Base-by-base conservation (phyloP, 108 stramenopile genomes). In the Mediolabrus comicus region DNA sequence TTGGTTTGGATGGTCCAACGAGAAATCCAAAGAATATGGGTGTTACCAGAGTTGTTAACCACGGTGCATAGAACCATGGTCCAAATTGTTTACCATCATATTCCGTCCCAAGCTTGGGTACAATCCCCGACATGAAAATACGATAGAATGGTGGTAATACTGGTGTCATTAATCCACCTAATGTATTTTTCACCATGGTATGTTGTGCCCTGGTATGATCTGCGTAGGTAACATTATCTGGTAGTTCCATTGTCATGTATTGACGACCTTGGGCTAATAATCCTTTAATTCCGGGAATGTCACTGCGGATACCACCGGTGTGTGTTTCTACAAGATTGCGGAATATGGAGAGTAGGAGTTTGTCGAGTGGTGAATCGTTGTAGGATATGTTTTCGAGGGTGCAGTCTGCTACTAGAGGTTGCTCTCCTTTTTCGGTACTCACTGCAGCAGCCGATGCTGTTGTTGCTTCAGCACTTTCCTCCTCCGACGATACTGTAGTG, bases 21-120 rank as follows among this genome's bases (percentile, higher is more conserved):
- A 95, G 75, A 60, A 91, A 92, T 11, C 86, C 89, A 79, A 95
- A 92, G 67, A 96, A 93, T 11, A 86, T 77, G n/a, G 95, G 95
- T n/a, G 95, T 92, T 3, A 96, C 88, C 35, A 93, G 54, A 6
- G 87, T 83, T 16, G 95, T 96, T 33, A 96, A 67, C 61, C 64
- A 91, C 2, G 92, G 95, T 9, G 95, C 92, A 55, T 94, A 94
- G 54, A 88, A 89, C 89, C 85, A 89, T 35, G 92, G 92, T 7
- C 92, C 92, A 9, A 87, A 36, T 59, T 89, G 87, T 53, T 84
- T 87, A 3, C 87, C 87, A 69, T 85, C 88, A 34, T 52, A 82
- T 17, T 84, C 77, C 0, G 77, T 80, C 1, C 85, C 83, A 8
- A 89, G 4, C 3, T 86, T 81, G 41, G 92, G 92, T 35, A 96